A percentile compares a stretch with the other conserved stretches of the same genome.
Evolutionary conservation across 2,329 filamentous ascomycete genomes (phyloP).

Genomic region (Talaromyces marneffei): DNA sequence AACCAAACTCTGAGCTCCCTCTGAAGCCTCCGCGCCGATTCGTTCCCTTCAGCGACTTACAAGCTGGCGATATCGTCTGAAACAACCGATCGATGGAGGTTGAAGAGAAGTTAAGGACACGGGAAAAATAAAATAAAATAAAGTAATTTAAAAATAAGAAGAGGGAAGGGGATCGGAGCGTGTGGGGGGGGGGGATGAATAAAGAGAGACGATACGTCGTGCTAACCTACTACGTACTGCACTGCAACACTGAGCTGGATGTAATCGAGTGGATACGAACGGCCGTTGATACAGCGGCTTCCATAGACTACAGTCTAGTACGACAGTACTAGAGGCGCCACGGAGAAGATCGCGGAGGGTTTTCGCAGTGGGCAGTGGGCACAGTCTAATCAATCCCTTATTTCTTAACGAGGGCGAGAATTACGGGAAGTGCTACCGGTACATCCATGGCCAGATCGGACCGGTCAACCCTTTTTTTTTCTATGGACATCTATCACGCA

Average conservation of each 20-base stretch:
- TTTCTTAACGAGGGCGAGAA: not conserved
- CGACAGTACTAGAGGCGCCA: not conserved
- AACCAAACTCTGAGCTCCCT: conserved; percentile 3
- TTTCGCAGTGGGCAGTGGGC: not conserved
- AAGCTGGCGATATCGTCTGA: not conserved
- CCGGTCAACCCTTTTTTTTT: no score
- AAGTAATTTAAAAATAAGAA: no score
- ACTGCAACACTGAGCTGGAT: conserved; percentile 1
- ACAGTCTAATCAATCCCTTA: not conserved
- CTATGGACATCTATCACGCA: no score
- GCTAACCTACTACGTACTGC: not conserved
- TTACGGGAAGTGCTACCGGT: not conserved
- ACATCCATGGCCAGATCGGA: no score
- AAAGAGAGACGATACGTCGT: not conserved
- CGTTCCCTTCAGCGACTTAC: not conserved
- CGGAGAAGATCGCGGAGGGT: not conserved
- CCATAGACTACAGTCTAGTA: not conserved
- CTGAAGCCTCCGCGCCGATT: not conserved
- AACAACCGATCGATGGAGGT: not conserved
- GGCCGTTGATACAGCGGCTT: not conserved
- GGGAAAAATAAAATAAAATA: no score
- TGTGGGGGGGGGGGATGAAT: not conserved
- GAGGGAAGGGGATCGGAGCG: not conserved
- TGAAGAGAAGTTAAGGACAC: not conserved
- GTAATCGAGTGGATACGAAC: not conserved